Evolutionary conservation across 2,329 filamentous ascomycete species (phyloP), one percentile per base, ranked within the genome.

Genomic region (Colletotrichum eleusines): DNA sequence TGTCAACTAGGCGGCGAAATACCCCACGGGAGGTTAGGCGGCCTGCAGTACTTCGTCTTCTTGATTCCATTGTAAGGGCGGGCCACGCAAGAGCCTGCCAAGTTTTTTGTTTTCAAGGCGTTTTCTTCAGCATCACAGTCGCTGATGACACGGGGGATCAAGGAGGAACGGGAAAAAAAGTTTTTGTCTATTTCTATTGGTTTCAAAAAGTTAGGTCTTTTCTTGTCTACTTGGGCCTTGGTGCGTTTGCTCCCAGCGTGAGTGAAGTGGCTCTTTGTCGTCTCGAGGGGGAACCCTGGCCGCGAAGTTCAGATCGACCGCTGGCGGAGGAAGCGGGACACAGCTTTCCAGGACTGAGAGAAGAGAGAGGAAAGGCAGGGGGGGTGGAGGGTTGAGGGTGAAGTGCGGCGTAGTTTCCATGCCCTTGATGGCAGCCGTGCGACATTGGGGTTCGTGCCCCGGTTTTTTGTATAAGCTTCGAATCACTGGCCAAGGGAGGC

Each of bases 31-130:
- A 55, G 69, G 59, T 44, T 58, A 16, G 65, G 69, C 66, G 65
- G 69, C 69, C 64, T 71, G 28, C 66, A 65, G 69, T 60, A 55
- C 64, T 72, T 46, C 20, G 69, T 65, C 69, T 69, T 31, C 60
- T 48, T 20, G 26, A 16, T 57, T 57, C 33, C 26, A 50, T 50
- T 40, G n/a, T 68, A 54, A 16, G 31, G 26, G 31, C 18, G 40
- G 63, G 46, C 48, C 57, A 40, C 26, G 26, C 26, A 51, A 46
- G 62, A 66, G 50, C 51, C 42, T 18, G 42, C 23, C 20, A n/a
- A 33, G 20, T 54, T 54, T 12, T 16, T 48, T 23, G 58, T 51
- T 71, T 58, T 58, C 58, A 58, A 63, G 63, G 68, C 68, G 68
- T 71, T 70, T 58, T 59, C 64, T 57, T 60, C 46, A 58, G 54